Percentiles rank a stretch among this genome's conserved stretches.
phyloP scores from a whole-genome alignment of 352 stramenopile genomes.

The Blastocystis sp. region DNA sequence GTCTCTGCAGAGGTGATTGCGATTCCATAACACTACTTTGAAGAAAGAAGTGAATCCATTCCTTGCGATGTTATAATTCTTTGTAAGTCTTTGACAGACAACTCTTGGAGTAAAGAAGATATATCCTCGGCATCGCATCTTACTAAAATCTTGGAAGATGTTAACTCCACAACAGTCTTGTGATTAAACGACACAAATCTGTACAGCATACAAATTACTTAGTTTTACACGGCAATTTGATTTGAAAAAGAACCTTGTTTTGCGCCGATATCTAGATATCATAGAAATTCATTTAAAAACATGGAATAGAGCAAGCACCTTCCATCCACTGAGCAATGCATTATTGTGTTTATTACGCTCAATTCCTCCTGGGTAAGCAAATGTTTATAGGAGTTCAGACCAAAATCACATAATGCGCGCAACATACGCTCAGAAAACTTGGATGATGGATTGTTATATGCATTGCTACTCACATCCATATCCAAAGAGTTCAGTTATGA shows the following conservation, averaged over 20 bases:
- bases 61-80: background rate
- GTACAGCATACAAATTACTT: background rate
- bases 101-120: background rate
- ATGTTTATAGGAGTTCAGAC: background rate
- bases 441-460: background rate
- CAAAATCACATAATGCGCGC: background rate
- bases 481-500: background rate
- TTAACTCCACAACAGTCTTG: background rate
- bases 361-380: background rate
- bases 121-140: background rate
- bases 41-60: background rate
- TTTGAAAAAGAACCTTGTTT: background rate
- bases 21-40: background rate
- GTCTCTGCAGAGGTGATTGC: background rate
- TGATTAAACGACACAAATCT: background rate
- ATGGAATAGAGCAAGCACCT: background rate
- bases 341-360: background rate
- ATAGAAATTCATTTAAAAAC: background rate
- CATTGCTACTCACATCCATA: background rate
- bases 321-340: background rate
- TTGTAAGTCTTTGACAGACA: background rate
- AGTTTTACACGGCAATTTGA: background rate
- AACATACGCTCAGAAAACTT: background rate
- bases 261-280: background rate
- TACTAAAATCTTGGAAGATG: background rate